Evolutionary conservation across 1,139 yeast genomes (phyloP), one percentile per base, ranked within the genome.

Genomic region (Yamadazyma aaseri): DNA sequence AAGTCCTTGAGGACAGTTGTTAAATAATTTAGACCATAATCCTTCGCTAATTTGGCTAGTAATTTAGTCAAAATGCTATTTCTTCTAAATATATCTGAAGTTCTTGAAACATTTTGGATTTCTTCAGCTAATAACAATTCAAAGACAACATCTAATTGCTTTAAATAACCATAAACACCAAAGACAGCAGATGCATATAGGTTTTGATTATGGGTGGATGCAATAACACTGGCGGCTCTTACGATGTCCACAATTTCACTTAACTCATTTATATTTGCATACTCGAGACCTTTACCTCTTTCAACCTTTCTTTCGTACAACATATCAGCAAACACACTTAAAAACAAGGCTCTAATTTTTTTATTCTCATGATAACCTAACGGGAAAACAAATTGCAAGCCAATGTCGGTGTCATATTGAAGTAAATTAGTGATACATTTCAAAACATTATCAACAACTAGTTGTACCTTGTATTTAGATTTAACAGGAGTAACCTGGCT

Each of bases 61-160:
- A 86, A 68, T 49, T 90, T 75, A 0, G 96, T 86, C 26, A 92
- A 83, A 17, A 87, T 84, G 34, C 94, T 82, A 54, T 87, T 87
- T 40, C 95, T 73, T 49, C 96, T 69, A 46, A 87, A 69, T 20
- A 86, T 74, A 50, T 86, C 95, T 24, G 84, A 74, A 10, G 86
- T 75, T 40, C 84, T 73, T 1, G 74, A 60, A 0, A 85, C 79
- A 20, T 62, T 65, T 27, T 65, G 55, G 17, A 86, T 80, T 52
- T 87, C 96, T 38, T 76, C 78, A 15, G 63, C 63, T 14, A 87
- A 65, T 32, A 85, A 63, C 5, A 73, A 70, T 5, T 72, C 60
- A 29, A 86, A 79, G 22, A 86, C 58, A 10, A 65, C 60, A 45
- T 84, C 76, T 26, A 79, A 66, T 22, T 71, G 71, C 28, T 69